Conservation (phyloP, 768 basidiomycete species). For the Termitomyces eurrhizus region DNA sequence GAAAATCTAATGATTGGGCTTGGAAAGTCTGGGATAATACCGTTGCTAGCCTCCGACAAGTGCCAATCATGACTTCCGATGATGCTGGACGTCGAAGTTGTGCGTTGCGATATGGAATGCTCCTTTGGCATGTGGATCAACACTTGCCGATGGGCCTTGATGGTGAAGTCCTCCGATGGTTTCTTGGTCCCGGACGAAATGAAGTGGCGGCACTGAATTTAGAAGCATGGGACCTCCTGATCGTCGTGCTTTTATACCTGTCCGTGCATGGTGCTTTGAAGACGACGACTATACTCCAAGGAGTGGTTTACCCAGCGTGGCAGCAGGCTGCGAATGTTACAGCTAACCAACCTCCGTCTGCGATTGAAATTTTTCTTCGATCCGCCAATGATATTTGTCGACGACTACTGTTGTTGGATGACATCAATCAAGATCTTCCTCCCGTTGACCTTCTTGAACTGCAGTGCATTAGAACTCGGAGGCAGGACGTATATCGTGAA, state of each 20-base stretch:
- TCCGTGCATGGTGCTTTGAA: conserved; percentile 64
- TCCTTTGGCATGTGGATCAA: conserved; percentile 71
- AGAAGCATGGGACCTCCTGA: conserved; percentile 67
- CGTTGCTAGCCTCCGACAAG: conserved; percentile 67
- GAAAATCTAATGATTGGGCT: conserved; percentile 68
- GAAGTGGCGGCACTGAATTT: conserved; percentile 55
- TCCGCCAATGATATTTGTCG: conserved; percentile 64
- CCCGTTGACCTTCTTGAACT: conserved; percentile 56
- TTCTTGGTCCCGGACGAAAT: conserved; percentile 60
- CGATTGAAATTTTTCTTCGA: conserved; percentile 49
- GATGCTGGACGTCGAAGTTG: conserved; percentile 41
- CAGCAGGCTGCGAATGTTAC: conserved; percentile 43
- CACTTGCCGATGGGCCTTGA: conserved; percentile 76
- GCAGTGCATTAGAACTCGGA: conserved; percentile 66
- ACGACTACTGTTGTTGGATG: conserved; percentile 52
- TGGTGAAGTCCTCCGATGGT: conserved; percentile 67
- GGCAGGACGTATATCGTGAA: conserved; percentile 63
- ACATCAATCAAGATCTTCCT: conserved; percentile 34
- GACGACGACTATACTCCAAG: conserved; percentile 68
- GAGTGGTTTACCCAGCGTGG: conserved; percentile 82
- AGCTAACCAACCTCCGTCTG: conserved; percentile 30
- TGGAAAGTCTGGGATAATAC: conserved; percentile 86
- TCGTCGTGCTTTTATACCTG: conserved; percentile 58
- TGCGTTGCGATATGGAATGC: conserved; percentile 63
- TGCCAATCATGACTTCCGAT: conserved; percentile 54